These are phyloP conservation scores for Penicillium sp. DNA, from an alignment of 2,329 filamentous ascomycete species.

Conservation along the genomic window DNA sequence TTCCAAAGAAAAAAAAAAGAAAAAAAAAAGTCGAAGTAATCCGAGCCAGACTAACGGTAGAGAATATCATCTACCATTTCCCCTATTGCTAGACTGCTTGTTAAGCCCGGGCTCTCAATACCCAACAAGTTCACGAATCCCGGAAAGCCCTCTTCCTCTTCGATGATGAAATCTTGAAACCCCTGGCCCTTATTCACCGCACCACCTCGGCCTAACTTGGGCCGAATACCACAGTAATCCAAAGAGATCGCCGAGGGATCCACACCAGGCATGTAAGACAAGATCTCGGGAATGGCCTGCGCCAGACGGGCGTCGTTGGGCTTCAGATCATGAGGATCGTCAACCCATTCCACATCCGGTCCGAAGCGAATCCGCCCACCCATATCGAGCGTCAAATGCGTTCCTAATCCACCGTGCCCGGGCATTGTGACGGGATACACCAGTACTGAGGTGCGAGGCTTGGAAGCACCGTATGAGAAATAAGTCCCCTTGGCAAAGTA, in stretches of 20 bases:
- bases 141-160: slow-evolving; percentile 66
- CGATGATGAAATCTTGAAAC: slow-evolving; percentile 80
- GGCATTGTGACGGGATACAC: slow-evolving; percentile 83
- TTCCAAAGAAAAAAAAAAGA: no score
- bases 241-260: slow-evolving; percentile 60
- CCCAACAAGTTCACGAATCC: slow-evolving; percentile 88
- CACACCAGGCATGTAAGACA: slow-evolving; percentile 69
- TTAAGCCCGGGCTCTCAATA: slow-evolving; percentile 90
- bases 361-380: slow-evolving; percentile 80
- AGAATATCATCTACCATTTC: slow-evolving; percentile 62
- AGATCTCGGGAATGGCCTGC: slow-evolving; percentile 67
- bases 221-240: slow-evolving; percentile 88
- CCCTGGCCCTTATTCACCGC: slow-evolving; percentile 52
- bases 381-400: slow-evolving; percentile 88
- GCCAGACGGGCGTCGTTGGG: slow-evolving; percentile 59
- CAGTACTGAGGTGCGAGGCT: slow-evolving; percentile 63
- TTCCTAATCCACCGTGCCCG: slow-evolving; percentile 81
- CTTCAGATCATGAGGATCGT: slow-evolving; percentile 61
- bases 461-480: slow-evolving; percentile 69
- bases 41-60: slow-evolving; percentile 33
- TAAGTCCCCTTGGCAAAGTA: slow-evolving; percentile 94
- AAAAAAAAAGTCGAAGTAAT: no score
- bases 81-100: slow-evolving; percentile 77
- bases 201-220: slow-evolving; percentile 65
- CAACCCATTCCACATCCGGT: slow-evolving; percentile 91